Evolutionary conservation across 1,139 yeast species (phyloP).

Genomic region (Pichia sp.): DNA sequence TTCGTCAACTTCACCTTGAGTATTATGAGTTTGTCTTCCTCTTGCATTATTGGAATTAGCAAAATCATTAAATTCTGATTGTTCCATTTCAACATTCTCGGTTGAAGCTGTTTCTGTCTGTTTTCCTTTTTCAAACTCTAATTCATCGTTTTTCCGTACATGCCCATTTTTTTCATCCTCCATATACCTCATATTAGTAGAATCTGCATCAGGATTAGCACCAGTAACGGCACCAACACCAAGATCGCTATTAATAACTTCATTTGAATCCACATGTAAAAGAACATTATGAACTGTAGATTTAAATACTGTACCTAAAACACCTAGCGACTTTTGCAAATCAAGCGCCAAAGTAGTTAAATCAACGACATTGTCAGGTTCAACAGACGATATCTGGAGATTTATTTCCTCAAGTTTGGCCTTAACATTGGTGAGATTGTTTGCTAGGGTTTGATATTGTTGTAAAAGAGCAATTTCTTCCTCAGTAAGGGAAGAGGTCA

Average conservation of each 20-base stretch:
- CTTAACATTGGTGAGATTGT: slow-evolving; percentile 32
- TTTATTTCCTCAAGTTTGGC: slow-evolving; percentile 20
- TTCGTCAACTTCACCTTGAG: slow-evolving; percentile 5
- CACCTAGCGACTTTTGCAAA: slow-evolving; percentile 57
- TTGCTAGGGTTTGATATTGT: slow-evolving; percentile 45
- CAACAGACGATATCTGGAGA: slow-evolving; percentile 7
- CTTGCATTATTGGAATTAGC: not conserved
- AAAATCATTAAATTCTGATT: too few relatives aligned
- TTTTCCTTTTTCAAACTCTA: too few relatives aligned
- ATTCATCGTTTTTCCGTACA: too few relatives aligned
- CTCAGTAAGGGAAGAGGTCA: slow-evolving; percentile 7
- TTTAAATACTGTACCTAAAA: slow-evolving; percentile 60
- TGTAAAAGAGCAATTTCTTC: slow-evolving; percentile 25
- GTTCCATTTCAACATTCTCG: too few relatives aligned
- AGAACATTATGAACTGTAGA: slow-evolving; percentile 54
- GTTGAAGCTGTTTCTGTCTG: too few relatives aligned
- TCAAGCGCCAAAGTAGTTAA: slow-evolving; percentile 35
- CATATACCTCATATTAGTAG: not conserved
- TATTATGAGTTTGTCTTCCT: not conserved
- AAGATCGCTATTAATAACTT: slow-evolving; percentile 8
- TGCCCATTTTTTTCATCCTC: too few relatives aligned
- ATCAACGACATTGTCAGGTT: slow-evolving; percentile 1
- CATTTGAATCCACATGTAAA: slow-evolving; percentile 31
- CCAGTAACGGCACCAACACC: too few relatives aligned
- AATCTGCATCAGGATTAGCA: slow-evolving; percentile 7